Base-by-base conservation (phyloP, 2,329 filamentous ascomycete genomes). In the Colletotrichum sp. region DNA sequence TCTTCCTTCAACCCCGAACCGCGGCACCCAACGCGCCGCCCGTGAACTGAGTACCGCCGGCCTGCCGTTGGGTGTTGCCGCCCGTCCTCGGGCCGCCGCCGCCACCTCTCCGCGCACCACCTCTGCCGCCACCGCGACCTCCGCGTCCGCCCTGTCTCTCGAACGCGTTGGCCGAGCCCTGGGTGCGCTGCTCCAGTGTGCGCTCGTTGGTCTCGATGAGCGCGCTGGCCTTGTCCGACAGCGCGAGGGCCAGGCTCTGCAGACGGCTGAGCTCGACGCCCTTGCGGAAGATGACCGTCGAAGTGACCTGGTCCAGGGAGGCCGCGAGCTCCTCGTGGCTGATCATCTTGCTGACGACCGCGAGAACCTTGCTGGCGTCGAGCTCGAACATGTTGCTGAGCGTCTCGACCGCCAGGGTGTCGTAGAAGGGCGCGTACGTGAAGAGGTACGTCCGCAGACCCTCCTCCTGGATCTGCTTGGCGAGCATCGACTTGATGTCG, bases 401-500 rank as follows among this genome's bases (percentile, higher is more conserved):
- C 29, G 96, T 97, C 78, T 91, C 89, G 79, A 98, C 90, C 74
- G 95, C 93, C 74, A 99, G 92, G 27, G 97, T 98, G 87, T 99
- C 97, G 88, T 99, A 99, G 90, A 97, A 99, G 68, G 97, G 97
- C 47, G 97, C 97, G 85, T 99, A 99, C 70, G 97, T 99, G 90
- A 99, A 99, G 79, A 99, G 95, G 84, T 98, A 99, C 69, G 97
- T 99, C 79, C 97, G 93, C 68, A 99, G 92, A 79, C 97, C 97
- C 88, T 99, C 97, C 85, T 99, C 97, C 85, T 99, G 97, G 82
- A 98, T 98, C 89, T 99, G 97, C 83, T 95, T 95, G 69, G 96
- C 95, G 75, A 99, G 94, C 97, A 99, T 98, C 68, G 90, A 86
- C 92, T 98, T 98, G 89, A 98, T 98, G 84, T 95, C 94, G 70